Percentiles rank a stretch among this genome's conserved stretches.
These are phyloP conservation scores for Talaromyces sp. DNA, from an alignment of 2,329 filamentous ascomycete species.

Conservation along the genomic window DNA sequence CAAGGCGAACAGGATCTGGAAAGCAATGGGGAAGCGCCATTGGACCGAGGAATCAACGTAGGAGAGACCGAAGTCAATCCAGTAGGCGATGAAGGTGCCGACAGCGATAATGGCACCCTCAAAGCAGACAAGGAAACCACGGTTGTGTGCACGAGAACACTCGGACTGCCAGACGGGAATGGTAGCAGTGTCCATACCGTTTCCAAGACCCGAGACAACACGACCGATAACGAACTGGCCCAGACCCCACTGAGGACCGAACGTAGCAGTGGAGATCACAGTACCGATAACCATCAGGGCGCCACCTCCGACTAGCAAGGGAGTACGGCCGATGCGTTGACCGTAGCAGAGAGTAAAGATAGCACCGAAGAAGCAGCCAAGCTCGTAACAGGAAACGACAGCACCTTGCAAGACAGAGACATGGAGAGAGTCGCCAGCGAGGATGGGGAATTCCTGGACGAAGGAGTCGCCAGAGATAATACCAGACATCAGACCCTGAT, in stretches of 20 bases:
- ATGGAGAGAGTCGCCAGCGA: slow-evolving; percentile 22
- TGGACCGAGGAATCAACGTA: slow-evolving; percentile 27
- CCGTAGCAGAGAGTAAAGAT: slow-evolving; percentile 26
- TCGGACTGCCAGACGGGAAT: slow-evolving; percentile 40
- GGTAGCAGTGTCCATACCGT: slow-evolving; percentile 34
- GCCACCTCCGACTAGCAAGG: slow-evolving; percentile 49
- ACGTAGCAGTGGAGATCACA: slow-evolving; percentile 23
- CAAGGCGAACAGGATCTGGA: slow-evolving; percentile 42
- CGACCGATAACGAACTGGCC: slow-evolving; percentile 36
- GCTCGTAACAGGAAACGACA: slow-evolving; percentile 50
- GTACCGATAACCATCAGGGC: slow-evolving; percentile 41
- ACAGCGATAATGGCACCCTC: slow-evolving; percentile 30
- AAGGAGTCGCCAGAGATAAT: slow-evolving; percentile 49
- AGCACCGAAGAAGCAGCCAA: slow-evolving; percentile 39
- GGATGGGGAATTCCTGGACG: background rate
- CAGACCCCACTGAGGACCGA: slow-evolving; percentile 21
- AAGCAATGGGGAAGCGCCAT: slow-evolving; percentile 45
- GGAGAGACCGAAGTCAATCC: slow-evolving; percentile 31
- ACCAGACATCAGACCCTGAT: slow-evolving; percentile 62
- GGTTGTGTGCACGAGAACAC: slow-evolving; percentile 27
- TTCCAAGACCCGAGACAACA: slow-evolving; percentile 30
- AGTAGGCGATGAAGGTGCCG: slow-evolving; percentile 31
- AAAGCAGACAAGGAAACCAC: slow-evolving; percentile 31
- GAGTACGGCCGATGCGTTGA: slow-evolving; percentile 29
- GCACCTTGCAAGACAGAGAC: slow-evolving; percentile 47